These are phyloP conservation scores for Lotus japonicus DNA, from an alignment of 306 rosid species.

Conservation along the genomic window DNA sequence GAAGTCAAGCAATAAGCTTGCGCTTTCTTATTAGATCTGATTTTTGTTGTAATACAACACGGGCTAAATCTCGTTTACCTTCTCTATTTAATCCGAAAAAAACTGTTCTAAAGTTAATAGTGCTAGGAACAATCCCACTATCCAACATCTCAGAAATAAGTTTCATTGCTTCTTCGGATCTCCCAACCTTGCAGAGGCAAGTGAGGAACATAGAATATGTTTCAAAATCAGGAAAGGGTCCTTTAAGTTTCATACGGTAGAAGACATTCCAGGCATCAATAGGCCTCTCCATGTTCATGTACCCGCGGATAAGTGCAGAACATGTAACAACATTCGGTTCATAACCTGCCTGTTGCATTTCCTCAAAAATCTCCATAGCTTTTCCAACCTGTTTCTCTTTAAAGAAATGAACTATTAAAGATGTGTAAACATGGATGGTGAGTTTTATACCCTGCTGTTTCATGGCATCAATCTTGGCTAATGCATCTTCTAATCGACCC, in stretches of 20 bases:
- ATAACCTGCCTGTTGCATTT: conserved; percentile 62
- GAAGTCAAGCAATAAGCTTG: conserved; percentile 37
- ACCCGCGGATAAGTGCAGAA: conserved; percentile 66
- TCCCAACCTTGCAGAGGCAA: conserved; percentile 58
- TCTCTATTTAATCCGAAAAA: conserved; percentile 71
- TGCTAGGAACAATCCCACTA: conserved; percentile 72
- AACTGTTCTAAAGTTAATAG: conserved; percentile 63
- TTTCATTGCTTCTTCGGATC: conserved; percentile 74
- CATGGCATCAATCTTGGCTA: conserved; percentile 58
- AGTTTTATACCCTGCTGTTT: conserved; percentile 52
- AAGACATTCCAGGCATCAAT: conserved; percentile 69
- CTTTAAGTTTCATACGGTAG: conserved; percentile 56
- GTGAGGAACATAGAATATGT: conserved; percentile 69
- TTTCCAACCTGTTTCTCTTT: conserved; percentile 53
- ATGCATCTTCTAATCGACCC: conserved; percentile 59
- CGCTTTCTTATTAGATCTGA: conserved; percentile 49
- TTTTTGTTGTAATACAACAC: conserved; percentile 52
- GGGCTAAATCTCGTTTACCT: conserved; percentile 71
- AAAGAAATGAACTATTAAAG: conserved; percentile 60
- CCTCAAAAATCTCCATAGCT: conserved; percentile 44
- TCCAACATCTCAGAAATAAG: conserved; percentile 59
- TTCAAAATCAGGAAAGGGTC: conserved; percentile 75
- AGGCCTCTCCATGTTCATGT: conserved; percentile 53
- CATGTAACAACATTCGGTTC: conserved; percentile 66
- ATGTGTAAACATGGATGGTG: conserved; percentile 74